Evolutionary conservation across 306 rosid species (phyloP).

Genomic region (Cicer bijugum): DNA sequence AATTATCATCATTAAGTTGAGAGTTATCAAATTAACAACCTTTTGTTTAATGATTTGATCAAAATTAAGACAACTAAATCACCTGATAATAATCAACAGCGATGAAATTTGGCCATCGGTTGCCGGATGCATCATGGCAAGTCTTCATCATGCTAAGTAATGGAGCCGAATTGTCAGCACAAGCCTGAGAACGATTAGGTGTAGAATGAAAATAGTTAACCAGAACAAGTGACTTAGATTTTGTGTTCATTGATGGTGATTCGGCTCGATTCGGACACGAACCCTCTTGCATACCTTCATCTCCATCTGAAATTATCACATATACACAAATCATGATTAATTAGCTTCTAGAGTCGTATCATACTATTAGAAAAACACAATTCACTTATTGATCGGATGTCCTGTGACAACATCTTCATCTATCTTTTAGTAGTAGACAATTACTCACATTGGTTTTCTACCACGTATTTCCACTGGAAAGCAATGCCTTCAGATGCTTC

Average conservation of each 20-base stretch:
- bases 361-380: neutral
- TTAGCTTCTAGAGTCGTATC: neutral
- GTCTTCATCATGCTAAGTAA: slow-evolving; percentile 60
- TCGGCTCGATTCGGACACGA: slow-evolving; percentile 78
- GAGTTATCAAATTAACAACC: neutral
- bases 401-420: neutral
- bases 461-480: slow-evolving; percentile 76
- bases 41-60: neutral
- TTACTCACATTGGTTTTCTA: slow-evolving; percentile 86
- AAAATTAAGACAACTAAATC: slow-evolving; percentile 3
- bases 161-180: slow-evolving; percentile 80
- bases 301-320: slow-evolving; percentile 69
- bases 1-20: slow-evolving; percentile 17
- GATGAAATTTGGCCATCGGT: slow-evolving; percentile 92
- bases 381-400: neutral
- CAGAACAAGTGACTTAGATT: slow-evolving; percentile 65
- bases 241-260: slow-evolving; percentile 70
- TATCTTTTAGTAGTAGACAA: neutral
- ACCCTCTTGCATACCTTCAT: slow-evolving; percentile 71
- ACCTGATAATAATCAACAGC: slow-evolving; percentile 95
- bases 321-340: slow-evolving; percentile 31
- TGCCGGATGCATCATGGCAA: slow-evolving; percentile 67
- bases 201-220: slow-evolving; percentile 65
- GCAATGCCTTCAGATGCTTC: slow-evolving; percentile 90
- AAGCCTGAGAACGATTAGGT: slow-evolving; percentile 65